A percentile compares a stretch with the other conserved stretches of the same genome.
These are phyloP conservation scores for Aspergillus viridinutans DNA, from an alignment of 2,329 filamentous ascomycete species.

Conservation along the genomic window DNA sequence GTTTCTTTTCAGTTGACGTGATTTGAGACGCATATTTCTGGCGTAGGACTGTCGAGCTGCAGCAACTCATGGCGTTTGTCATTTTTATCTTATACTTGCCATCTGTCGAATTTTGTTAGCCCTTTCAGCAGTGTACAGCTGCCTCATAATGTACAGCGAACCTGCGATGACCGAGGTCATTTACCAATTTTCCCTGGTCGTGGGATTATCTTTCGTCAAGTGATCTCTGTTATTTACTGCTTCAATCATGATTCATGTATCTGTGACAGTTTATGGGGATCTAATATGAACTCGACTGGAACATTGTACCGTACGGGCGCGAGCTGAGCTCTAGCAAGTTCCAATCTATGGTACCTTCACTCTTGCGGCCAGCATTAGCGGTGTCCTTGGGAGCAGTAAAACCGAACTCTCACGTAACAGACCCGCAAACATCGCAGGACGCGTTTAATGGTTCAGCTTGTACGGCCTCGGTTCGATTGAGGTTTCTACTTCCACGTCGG, in stretches of 20 bases:
- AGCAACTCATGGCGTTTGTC: neutral
- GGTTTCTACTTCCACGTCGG: neutral
- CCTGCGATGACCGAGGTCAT: neutral
- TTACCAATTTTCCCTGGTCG: neutral
- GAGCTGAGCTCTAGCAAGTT: too few species aligned
- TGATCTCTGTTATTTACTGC: too few species aligned
- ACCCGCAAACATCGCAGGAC: neutral
- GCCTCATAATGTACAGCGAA: neutral
- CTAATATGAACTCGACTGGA: too few species aligned
- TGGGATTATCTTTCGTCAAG: neutral
- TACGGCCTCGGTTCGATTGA: neutral
- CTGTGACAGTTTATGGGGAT: too few species aligned
- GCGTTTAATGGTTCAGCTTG: neutral
- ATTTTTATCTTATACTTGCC: neutral
- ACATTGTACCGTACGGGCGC: too few species aligned
- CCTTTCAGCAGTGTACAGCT: neutral
- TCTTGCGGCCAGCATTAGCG: too few species aligned
- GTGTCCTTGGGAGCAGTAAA: too few species aligned
- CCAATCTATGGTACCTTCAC: too few species aligned
- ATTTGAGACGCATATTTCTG: neutral
- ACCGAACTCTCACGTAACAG: neutral
- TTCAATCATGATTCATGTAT: too few species aligned
- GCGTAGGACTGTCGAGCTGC: neutral
- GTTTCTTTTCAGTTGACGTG: neutral
- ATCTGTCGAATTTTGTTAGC: neutral